Base-by-base conservation (phyloP, 2,329 filamentous ascomycete species). In the Didymellaceae sp. region DNA sequence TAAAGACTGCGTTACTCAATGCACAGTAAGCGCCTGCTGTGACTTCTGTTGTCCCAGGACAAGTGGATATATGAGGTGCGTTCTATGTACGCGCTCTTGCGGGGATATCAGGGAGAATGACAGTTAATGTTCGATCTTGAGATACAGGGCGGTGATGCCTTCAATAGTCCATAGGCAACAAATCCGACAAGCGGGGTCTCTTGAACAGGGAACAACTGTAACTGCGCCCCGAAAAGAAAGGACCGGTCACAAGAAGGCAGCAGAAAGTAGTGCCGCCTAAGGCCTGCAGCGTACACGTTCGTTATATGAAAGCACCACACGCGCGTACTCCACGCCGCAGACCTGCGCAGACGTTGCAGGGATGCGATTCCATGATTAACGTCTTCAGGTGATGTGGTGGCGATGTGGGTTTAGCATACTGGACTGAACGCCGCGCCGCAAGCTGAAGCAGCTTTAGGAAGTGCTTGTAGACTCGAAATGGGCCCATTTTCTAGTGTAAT, bases 301-400 rank as follows among this genome's bases (percentile, higher is more conserved):
- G 50, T 54, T 70, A 70, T 70, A 70, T 67, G 62, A 65, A 58
- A 43, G 55, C 61, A 65, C 60, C 48, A 58, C 57, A 55, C 54
- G 56, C 46, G 63, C 59, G 55, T 50, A 57, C 37, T 61, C 59
- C 33, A 49, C 60, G 60, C 62, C 62, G 53, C 52, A 53, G 50
- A 51, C 38, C 50, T 62, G 60, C 63, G 46, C 62, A 17, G 16
- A 21, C 34, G 43, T 18, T 34, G 32, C 50, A 47, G 34, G 50
- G 50, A 39, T 44, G 39, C 33, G 33, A 17, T 47, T 39, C 28
- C 33, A 44, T 18, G 22, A 38, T 44, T 34, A 40, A 44, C 26
- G 10, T 31, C 37, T 26, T 34, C 17, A 44, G 31, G 30, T 32
- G 31, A 34, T 7, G 44, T 39, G 39, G 50, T 47, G 50, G 50